These are phyloP conservation scores for Hypomontagnella monticulosa DNA, from an alignment of 495 filamentous ascomycete species.

Conservation along the genomic window DNA sequence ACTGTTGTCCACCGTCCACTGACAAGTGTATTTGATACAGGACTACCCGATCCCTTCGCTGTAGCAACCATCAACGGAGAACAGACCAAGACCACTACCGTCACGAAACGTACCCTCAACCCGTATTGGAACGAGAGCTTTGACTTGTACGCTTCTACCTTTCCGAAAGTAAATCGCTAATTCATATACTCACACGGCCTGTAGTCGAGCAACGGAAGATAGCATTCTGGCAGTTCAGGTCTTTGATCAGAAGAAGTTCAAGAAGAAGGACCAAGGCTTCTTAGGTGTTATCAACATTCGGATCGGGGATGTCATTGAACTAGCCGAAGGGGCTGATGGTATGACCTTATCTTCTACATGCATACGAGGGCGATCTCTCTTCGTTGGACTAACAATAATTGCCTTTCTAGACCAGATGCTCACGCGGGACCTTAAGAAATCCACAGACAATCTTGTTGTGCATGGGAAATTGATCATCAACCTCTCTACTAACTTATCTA, in stretches of 20 bases:
- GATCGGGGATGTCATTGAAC: conserved; percentile 90
- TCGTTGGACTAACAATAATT: conserved; percentile 28
- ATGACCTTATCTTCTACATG: conserved; percentile 46
- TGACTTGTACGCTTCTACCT: conserved; percentile 77
- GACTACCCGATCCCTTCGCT: conserved; percentile 96
- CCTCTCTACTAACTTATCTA: conserved; percentile 83
- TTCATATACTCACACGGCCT: conserved; percentile 42
- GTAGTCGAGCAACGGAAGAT: conserved; percentile 85
- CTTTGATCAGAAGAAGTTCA: conserved; percentile 99
- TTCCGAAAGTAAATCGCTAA: conserved; percentile 12
- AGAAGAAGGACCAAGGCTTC: conserved; percentile 99
- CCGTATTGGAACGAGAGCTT: conserved; percentile 99
- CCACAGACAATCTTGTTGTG: conserved; percentile 96
- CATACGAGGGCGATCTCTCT: background rate
- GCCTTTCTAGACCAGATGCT: conserved; percentile 78
- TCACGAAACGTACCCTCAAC: conserved; percentile 96
- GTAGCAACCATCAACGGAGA: conserved; percentile 96
- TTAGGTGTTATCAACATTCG: conserved; percentile 97
- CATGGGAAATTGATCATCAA: conserved; percentile 98
- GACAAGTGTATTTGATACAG: conserved; percentile 58
- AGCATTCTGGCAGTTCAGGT: conserved; percentile 98
- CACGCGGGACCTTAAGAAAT: conserved; percentile 97
- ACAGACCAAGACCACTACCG: conserved; percentile 93
- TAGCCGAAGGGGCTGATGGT: conserved; percentile 92
- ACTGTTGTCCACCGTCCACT: conserved; percentile 1